A percentile compares a stretch with the other conserved stretches of the same genome.
These are phyloP conservation scores for Penicillium sp. DNA, from an alignment of 2,329 filamentous ascomycete species.

Conservation along the genomic window DNA sequence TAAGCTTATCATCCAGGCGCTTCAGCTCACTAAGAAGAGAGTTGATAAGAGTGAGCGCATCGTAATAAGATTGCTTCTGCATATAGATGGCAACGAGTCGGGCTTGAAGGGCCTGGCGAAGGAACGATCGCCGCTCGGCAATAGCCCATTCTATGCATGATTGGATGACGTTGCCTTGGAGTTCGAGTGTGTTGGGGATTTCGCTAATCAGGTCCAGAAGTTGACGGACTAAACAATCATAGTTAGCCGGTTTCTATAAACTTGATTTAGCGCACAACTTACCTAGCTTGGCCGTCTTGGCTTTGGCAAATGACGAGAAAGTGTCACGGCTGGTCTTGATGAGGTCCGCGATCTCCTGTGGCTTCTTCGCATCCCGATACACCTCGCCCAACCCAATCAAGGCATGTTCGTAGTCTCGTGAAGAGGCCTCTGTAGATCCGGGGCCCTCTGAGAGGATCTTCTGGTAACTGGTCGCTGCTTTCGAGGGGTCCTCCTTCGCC, in stretches of 20 bases:
- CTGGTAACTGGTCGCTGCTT: constrained; percentile 85
- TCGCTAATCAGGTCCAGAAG: constrained; percentile 91
- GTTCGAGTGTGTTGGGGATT: constrained; percentile 92
- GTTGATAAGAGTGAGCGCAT: constrained; percentile 95
- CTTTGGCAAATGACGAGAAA: constrained; percentile 95
- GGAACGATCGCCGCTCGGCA: constrained; percentile 88
- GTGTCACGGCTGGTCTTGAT: constrained; percentile 87
- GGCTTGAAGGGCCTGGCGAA: constrained; percentile 96
- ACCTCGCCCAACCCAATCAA: constrained; percentile 86
- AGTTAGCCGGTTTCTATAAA: background rate
- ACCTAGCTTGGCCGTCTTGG: constrained; percentile 98
- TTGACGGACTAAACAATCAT: constrained; percentile 70
- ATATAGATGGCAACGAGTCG: constrained; percentile 92
- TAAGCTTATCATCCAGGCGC: constrained; percentile 96
- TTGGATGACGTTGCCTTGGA: constrained; percentile 91
- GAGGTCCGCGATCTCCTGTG: constrained; percentile 81
- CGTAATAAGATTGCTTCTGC: constrained; percentile 96
- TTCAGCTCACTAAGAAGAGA: constrained; percentile 93
- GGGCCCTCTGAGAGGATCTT: constrained; percentile 83
- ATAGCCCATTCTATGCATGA: constrained; percentile 99
- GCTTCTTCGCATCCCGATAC: constrained; percentile 77
- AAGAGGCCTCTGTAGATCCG: constrained; percentile 77
- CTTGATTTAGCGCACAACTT: constrained; percentile 37
- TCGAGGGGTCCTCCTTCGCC: constrained; percentile 72
- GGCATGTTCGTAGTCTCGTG: constrained; percentile 87